Evolutionary conservation across 768 basidiomycete species (phyloP).

Genomic region (Crassisporium funariophilum): DNA sequence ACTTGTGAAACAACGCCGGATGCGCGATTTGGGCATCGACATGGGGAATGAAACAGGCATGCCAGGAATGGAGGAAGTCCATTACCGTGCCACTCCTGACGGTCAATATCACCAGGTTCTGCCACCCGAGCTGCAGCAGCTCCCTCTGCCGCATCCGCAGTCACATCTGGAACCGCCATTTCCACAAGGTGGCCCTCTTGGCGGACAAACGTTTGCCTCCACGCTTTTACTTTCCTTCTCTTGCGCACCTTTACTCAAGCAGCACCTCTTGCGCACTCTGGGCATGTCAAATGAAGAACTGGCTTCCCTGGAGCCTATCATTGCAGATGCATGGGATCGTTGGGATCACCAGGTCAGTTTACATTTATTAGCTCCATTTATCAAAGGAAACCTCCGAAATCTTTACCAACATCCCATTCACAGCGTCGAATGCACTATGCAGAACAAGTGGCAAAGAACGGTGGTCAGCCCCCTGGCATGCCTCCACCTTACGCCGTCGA

Average conservation of each 20-base stretch:
- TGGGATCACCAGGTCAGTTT: constrained; percentile 77
- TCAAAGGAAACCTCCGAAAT: too few species aligned
- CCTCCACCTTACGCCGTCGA: constrained; percentile 32
- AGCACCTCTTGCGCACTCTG: constrained; percentile 70
- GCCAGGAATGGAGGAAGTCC: constrained; percentile 65
- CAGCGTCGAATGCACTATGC: constrained; percentile 48
- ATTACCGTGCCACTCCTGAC: constrained; percentile 58
- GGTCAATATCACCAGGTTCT: constrained; percentile 47
- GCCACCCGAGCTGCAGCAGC: constrained; percentile 41
- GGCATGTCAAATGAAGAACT: constrained; percentile 81
- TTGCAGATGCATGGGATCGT: constrained; percentile 84
- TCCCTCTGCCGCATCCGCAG: constrained; percentile 37
- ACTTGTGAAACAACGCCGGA: constrained; percentile 76
- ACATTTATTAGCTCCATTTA: constrained; percentile 2
- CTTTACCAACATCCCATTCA: too few species aligned
- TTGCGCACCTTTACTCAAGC: constrained; percentile 72
- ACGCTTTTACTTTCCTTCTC: constrained; percentile 77
- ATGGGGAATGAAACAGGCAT: constrained; percentile 78
- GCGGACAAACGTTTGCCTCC: constrained; percentile 80
- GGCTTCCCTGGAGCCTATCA: constrained; percentile 73
- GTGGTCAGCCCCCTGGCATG: constrained; percentile 29
- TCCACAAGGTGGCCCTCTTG: constrained; percentile 54
- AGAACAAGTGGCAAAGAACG: constrained; percentile 39
- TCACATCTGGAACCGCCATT: constrained; percentile 59
- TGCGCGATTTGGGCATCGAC: constrained; percentile 80